These are phyloP conservation scores for Dendrobium officinale DNA, from an alignment of 106 monocot species.

Conservation along the genomic window DNA sequence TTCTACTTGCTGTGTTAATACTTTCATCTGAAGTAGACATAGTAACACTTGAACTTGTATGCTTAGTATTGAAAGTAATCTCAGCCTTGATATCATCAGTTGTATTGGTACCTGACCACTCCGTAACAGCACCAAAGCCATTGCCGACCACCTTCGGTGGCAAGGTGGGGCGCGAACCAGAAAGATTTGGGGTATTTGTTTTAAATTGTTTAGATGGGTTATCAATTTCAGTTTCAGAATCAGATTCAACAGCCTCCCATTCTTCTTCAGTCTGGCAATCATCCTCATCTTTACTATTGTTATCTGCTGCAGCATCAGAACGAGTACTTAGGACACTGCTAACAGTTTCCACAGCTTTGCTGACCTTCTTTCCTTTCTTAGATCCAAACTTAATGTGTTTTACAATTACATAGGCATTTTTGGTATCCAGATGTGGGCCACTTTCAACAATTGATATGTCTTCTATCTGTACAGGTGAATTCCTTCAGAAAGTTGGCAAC, in stretches of 20 bases:
- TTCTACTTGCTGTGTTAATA: too few species aligned
- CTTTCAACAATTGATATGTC: conserved; percentile 68
- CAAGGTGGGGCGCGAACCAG: neutral
- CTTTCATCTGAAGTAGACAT: neutral
- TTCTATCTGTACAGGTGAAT: conserved; percentile 34
- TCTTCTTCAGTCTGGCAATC: conserved; percentile 16
- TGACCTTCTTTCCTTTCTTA: conserved; percentile 61
- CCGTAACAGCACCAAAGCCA: neutral
- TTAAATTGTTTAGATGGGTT: neutral
- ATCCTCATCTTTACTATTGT: conserved; percentile 12
- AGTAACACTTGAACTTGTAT: too few species aligned
- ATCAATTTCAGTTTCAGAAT: conserved; percentile 30
- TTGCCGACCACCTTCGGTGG: neutral
- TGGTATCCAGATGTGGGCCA: conserved; percentile 58
- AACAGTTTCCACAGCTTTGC: conserved; percentile 30
- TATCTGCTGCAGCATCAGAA: neutral
- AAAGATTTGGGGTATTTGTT: neutral
- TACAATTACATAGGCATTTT: conserved; percentile 59
- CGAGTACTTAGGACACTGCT: conserved; percentile 13
- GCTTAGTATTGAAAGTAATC: neutral
- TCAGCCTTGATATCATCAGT: neutral
- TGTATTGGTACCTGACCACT: too few species aligned
- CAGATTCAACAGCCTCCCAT: conserved; percentile 17
- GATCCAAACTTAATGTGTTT: conserved; percentile 48
- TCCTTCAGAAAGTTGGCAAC: neutral